Evolutionary conservation across 2,329 filamentous ascomycete species (phyloP).

Genomic region (Hymenoscyphus repandus): DNA sequence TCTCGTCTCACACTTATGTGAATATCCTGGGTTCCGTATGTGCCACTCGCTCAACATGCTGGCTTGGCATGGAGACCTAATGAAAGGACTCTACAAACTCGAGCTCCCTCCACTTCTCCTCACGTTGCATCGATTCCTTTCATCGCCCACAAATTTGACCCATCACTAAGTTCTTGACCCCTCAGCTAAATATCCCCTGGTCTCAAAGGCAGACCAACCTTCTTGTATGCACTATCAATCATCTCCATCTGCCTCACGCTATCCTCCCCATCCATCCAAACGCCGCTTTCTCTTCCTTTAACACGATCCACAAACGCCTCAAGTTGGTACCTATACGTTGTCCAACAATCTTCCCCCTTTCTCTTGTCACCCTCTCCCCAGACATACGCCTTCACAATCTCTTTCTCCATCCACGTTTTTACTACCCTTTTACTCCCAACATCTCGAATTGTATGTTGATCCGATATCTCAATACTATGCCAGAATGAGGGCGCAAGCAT

Average conservation of each 20-base stretch:
- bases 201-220: slow-evolving; percentile 32
- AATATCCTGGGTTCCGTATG: too few relatives aligned
- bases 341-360: slow-evolving; percentile 36
- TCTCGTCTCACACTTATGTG: too few relatives aligned
- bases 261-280: slow-evolving; percentile 39
- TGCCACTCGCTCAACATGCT: too few relatives aligned
- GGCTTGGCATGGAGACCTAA: too few relatives aligned
- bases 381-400: slow-evolving; percentile 19
- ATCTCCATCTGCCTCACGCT: slow-evolving; percentile 41
- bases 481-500: slow-evolving; percentile 15
- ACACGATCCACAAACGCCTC: slow-evolving; percentile 45
- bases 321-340: slow-evolving; percentile 41
- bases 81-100: too few relatives aligned
- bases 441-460: slow-evolving; percentile 15
- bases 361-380: slow-evolving; percentile 11
- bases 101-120: too few relatives aligned
- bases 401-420: slow-evolving; percentile 19
- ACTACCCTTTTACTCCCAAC: slow-evolving; percentile 8
- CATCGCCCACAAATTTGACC: too few relatives aligned
- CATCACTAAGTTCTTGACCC: too few relatives aligned
- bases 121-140: too few relatives aligned
- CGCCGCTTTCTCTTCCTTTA: slow-evolving; percentile 33
- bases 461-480: slow-evolving; percentile 20
- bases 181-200: slow-evolving; percentile 3
- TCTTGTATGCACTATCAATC: slow-evolving; percentile 43